Evolutionary conservation across 257 asterid genomes (phyloP).

Genomic region (Forsythia suspensa): DNA sequence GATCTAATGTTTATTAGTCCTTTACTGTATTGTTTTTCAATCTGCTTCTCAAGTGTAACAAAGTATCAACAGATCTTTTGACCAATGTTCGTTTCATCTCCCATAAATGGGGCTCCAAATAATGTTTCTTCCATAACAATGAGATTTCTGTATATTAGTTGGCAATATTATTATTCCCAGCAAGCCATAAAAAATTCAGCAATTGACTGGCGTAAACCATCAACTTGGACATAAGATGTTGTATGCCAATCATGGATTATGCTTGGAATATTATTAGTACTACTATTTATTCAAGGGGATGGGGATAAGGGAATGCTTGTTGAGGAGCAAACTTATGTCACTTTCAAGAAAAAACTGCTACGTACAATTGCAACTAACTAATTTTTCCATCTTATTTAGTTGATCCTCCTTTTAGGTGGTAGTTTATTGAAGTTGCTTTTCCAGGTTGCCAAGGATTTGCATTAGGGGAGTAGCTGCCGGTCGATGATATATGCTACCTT

Average conservation of each 20-base stretch:
- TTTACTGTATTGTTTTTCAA: too few species aligned
- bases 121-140: neutral
- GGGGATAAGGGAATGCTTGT: neutral
- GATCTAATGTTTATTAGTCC: neutral
- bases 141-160: too few species aligned
- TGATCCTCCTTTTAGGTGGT: neutral
- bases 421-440: neutral
- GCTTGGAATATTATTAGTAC: neutral
- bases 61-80: neutral
- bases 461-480: neutral
- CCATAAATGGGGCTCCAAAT: neutral
- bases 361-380: neutral
- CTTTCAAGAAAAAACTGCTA: slow-evolving; percentile 16
- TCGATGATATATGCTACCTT: neutral
- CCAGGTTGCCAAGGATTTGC: neutral
- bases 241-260: neutral
- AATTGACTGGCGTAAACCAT: neutral
- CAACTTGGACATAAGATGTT: neutral
- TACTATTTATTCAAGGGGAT: neutral
- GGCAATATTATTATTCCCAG: too few species aligned
- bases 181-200: neutral
- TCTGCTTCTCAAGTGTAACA: neutral
- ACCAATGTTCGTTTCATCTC: neutral
- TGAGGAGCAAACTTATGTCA: neutral
- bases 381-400: neutral